Evolutionary conservation across 768 basidiomycete species (phyloP).

Genomic region (Tricholoma bakamatsutake): DNA sequence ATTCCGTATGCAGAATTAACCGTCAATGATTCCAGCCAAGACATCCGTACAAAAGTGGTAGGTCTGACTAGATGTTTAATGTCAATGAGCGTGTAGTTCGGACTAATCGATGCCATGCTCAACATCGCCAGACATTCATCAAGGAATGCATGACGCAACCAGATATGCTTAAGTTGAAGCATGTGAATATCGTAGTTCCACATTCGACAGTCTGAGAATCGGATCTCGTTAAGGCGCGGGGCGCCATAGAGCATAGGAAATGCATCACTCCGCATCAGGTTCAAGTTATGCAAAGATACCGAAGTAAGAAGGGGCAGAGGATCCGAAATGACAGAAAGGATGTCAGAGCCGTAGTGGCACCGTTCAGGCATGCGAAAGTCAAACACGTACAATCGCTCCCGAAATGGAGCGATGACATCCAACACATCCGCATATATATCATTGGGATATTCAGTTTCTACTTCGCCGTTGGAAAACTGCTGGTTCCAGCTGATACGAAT

Average conservation of each 20-base stretch:
- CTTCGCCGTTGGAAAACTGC: background rate
- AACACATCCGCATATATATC: background rate
- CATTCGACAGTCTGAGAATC: background rate
- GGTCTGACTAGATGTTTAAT: background rate
- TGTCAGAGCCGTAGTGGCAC: background rate
- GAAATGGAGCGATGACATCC: background rate
- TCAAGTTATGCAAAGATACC: background rate
- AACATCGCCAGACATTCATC: background rate
- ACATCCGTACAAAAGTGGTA: background rate
- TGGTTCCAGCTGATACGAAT: background rate
- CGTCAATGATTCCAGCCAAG: background rate
- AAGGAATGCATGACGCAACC: background rate
- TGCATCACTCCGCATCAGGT: background rate
- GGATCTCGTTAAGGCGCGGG: background rate
- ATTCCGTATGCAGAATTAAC: background rate
- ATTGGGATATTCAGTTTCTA: background rate
- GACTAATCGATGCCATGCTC: background rate
- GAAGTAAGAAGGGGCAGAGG: background rate
- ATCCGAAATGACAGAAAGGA: background rate
- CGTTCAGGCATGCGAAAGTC: background rate
- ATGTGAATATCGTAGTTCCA: background rate
- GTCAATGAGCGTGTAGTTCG: background rate
- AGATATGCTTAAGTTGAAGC: background rate
- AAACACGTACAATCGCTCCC: background rate
- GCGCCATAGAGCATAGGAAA: background rate